These are phyloP conservation scores for Casuarina equisetifolia DNA, from an alignment of 306 rosid species.

Conservation along the genomic window DNA sequence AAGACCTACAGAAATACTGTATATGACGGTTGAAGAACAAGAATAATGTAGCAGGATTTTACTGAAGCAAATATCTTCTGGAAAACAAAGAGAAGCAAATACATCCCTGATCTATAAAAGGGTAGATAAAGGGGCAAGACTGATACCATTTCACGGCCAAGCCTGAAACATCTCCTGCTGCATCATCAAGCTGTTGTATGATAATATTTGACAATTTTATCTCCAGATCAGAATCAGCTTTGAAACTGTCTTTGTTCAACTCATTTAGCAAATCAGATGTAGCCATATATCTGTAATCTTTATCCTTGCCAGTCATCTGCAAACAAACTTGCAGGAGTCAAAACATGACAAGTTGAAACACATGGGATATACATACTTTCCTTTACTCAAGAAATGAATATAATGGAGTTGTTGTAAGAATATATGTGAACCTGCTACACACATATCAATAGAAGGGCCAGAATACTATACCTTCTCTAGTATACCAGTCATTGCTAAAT, in stretches of 20 bases:
- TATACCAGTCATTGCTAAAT: conserved; percentile 67
- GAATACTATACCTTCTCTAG: conserved; percentile 66
- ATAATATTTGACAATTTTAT: conserved; percentile 64
- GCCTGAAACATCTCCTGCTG: conserved; percentile 92
- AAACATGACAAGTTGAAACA: not conserved
- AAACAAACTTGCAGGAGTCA: not conserved
- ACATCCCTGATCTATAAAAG: not conserved
- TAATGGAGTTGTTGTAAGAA: conserved; percentile 16
- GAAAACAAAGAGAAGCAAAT: not conserved
- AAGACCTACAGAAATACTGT: not conserved
- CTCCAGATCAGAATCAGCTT: conserved; percentile 81
- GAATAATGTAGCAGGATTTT: not conserved
- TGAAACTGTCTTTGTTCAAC: conserved; percentile 62
- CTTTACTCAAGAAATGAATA: conserved; percentile 4
- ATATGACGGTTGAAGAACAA: not conserved
- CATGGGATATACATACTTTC: not conserved
- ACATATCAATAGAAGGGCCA: conserved; percentile 2
- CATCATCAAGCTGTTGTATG: conserved; percentile 92
- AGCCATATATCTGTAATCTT: conserved; percentile 93
- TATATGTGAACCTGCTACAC: not conserved
- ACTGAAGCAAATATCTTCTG: not conserved
- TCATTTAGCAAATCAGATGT: conserved; percentile 89
- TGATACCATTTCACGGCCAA: conserved; percentile 88
- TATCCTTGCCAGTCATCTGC: conserved; percentile 95
- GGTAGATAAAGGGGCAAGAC: not conserved